Evolutionary conservation across 2,329 filamentous ascomycete genomes (phyloP), one percentile per base, ranked within the genome.

Genomic region (Torrubiella hemipterigena): DNA sequence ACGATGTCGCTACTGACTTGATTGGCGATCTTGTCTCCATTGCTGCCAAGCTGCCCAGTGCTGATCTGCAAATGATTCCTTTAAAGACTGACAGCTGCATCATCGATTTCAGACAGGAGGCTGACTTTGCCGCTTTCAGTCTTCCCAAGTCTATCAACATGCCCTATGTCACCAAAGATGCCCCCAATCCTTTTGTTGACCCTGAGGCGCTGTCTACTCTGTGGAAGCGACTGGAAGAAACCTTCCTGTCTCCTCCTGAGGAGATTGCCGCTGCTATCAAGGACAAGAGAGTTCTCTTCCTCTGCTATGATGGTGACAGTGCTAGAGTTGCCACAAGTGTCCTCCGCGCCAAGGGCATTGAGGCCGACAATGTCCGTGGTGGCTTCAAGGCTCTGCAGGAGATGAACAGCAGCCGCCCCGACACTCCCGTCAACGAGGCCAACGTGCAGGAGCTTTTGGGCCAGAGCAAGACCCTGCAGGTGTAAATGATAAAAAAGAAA

Each of bases 231-330:
- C 43, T 73, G 3, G 63, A 69, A 20, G 40, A 44, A 3, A 43
- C 54, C 1, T 67, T 71, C 45, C 48, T 42, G 6, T 30, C 47
- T 2, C 41, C 47, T 0, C 30, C 36, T 8, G 26, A 37, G 10
- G 40, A 46, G 1, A 10, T 53, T 0, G 14, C 39, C 15, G 21
- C 33, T 3, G 34, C 46, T 8, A 35, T 61, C 2, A 26, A 36
- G 6, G 49, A 40, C 4, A 55, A 52, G 33, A 53, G 54, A 6
- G 43, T 67, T 10, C 41, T 73, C 9, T 41, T 71, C 8, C 43
- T 68, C 8, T 73, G 68, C 43, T 71, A 72, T 31, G 53, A 68
- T 28, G 69, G 69, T 3, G 66, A 74, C 35, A 65, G 60, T 18
- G 56, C 68, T 5, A 56, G 69, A 1, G 58, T 73, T 5, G 69